phyloP scores from a whole-genome alignment of 352 stramenopile species.

The Pythium guiyangense region DNA sequence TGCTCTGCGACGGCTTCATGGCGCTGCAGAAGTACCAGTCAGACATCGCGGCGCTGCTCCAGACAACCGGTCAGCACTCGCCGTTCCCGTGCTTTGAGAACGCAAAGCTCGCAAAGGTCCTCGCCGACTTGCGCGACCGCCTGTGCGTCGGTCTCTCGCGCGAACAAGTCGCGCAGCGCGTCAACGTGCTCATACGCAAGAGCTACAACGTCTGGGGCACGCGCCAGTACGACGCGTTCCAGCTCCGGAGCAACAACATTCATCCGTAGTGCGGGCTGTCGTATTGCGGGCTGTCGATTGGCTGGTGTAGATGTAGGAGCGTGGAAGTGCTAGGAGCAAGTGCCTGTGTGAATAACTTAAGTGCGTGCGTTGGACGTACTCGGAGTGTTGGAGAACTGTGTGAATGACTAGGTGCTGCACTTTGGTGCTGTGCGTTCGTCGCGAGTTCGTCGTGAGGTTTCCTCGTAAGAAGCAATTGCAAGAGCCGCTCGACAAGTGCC shows the following conservation, averaged over 20 bases:
- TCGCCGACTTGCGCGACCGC: conserved; percentile 58
- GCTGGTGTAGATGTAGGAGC: not conserved
- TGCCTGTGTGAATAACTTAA: too few relatives aligned
- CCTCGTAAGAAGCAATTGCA: too few relatives aligned
- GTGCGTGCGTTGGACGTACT: too few relatives aligned
- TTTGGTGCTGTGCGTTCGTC: too few relatives aligned
- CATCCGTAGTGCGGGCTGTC: conserved; percentile 36
- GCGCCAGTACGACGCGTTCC: conserved; percentile 89
- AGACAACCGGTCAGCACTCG: conserved; percentile 93
- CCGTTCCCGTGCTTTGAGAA: conserved; percentile 94
- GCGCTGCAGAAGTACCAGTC: conserved; percentile 91
- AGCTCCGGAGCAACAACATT: conserved; percentile 89
- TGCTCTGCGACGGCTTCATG: conserved; percentile 92
- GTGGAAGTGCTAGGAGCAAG: not conserved
- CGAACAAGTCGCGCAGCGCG: conserved; percentile 59
- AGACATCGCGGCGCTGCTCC: conserved; percentile 92
- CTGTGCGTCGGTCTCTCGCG: conserved; percentile 69
- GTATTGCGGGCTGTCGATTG: too few relatives aligned
- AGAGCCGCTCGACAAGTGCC: too few relatives aligned
- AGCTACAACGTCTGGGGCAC: conserved; percentile 88
- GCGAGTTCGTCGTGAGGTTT: too few relatives aligned
- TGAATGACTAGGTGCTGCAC: too few relatives aligned
- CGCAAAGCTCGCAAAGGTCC: conserved; percentile 47
- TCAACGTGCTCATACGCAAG: conserved; percentile 80
- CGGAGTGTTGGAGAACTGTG: too few relatives aligned